These are phyloP conservation scores for Pueraria montana DNA, from an alignment of 306 rosid species.

Conservation along the genomic window DNA sequence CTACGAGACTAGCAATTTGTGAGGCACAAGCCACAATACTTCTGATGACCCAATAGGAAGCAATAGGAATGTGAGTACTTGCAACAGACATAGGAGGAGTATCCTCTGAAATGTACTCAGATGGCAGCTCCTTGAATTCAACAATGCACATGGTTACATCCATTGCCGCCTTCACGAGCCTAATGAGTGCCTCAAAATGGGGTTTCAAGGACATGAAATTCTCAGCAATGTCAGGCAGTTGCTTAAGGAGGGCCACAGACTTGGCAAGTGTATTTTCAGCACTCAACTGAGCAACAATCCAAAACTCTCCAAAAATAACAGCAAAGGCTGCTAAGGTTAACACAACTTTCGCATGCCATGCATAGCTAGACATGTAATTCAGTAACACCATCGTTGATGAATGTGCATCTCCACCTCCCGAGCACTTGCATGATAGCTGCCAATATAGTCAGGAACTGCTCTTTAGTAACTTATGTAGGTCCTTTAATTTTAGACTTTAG, in stretches of 20 bases:
- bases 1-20: slow-evolving; percentile 66
- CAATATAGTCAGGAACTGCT: slow-evolving; percentile 15
- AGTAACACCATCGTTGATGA: slow-evolving; percentile 69
- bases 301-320: slow-evolving; percentile 77
- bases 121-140: slow-evolving; percentile 67
- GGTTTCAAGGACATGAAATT: slow-evolving; percentile 60
- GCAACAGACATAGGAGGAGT: slow-evolving; percentile 71
- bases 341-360: slow-evolving; percentile 95
- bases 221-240: slow-evolving; percentile 70
- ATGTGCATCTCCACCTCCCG: slow-evolving; percentile 78
- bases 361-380: slow-evolving; percentile 66
- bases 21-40: slow-evolving; percentile 78
- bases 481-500: not conserved
- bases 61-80: slow-evolving; percentile 77
- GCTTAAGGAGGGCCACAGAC: slow-evolving; percentile 79
- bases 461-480: not conserved
- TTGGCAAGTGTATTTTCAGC: slow-evolving; percentile 73
- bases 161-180: slow-evolving; percentile 63
- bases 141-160: slow-evolving; percentile 69
- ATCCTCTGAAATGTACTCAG: slow-evolving; percentile 76
- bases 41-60: slow-evolving; percentile 81
- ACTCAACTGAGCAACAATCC: slow-evolving; percentile 80
- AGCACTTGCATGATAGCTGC: slow-evolving; percentile 81
- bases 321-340: slow-evolving; percentile 83
- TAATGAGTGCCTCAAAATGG: slow-evolving; percentile 72